These are phyloP conservation scores for Tuber melanosporum DNA, from an alignment of 495 filamentous ascomycete genomes.

Conservation along the genomic window DNA sequence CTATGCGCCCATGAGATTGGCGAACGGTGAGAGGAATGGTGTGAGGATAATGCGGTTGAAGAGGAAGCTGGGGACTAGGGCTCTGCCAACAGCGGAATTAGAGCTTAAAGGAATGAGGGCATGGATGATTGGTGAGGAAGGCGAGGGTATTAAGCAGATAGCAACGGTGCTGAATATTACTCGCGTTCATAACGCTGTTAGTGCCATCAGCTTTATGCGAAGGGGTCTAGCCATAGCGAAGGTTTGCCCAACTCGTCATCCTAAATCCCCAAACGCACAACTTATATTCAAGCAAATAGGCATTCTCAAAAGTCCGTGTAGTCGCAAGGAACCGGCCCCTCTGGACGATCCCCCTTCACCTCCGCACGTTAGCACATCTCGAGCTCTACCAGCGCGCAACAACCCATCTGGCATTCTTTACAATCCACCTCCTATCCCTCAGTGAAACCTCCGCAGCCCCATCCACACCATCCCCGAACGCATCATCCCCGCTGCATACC, in stretches of 20 bases:
- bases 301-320: conserved; percentile 47
- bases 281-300: conserved; percentile 18
- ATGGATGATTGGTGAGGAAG: conserved; percentile 57
- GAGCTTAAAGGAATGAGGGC: conserved; percentile 56
- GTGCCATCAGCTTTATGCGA: conserved; percentile 53
- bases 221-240: conserved; percentile 58
- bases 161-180: conserved; percentile 63
- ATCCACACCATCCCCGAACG: conserved; percentile 18
- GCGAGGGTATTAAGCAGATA: conserved; percentile 61
- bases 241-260: conserved; percentile 47
- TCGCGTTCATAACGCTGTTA: conserved; percentile 57
- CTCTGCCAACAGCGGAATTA: conserved; percentile 64
- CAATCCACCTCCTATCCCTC: conserved; percentile 53
- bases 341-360: conserved; percentile 53
- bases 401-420: conserved; percentile 58
- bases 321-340: conserved; percentile 50
- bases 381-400: conserved; percentile 49
- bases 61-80: conserved; percentile 62
- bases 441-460: conserved; percentile 44
- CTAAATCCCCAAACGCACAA: background rate
- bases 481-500: conserved; percentile 32
- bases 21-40: conserved; percentile 56
- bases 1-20: conserved; percentile 57
- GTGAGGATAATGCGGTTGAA: conserved; percentile 63
- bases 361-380: conserved; percentile 55